Conservation (phyloP, 257 asterid species). For the Orobanche coerulescens region DNA sequence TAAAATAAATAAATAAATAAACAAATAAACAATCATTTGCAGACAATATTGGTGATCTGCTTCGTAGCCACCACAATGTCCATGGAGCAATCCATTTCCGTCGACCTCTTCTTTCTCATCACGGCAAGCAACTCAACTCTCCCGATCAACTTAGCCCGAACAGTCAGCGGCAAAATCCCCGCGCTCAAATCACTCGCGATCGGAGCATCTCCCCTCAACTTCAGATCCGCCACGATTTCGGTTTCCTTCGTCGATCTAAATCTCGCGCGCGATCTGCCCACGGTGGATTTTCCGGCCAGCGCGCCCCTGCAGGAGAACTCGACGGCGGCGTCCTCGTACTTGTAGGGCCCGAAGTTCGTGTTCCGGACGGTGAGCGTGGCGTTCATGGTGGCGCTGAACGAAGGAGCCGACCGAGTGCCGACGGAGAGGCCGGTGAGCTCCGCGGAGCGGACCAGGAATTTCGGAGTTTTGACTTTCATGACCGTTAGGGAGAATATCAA, state of each 20-base stretch:
- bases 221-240: constrained; percentile 3
- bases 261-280: constrained; percentile 11
- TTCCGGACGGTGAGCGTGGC: constrained; percentile 13
- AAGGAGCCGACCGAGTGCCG: neutral
- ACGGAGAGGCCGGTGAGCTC: neutral
- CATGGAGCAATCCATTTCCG: constrained; percentile 32
- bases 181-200: constrained; percentile 17
- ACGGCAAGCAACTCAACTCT: constrained; percentile 27
- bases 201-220: neutral
- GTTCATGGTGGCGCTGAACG: constrained; percentile 11
- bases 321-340: constrained; percentile 15
- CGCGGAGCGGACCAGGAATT: constrained; percentile 13
- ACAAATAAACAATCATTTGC: neutral
- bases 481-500: constrained; percentile 1
- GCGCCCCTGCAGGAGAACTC: constrained; percentile 15
- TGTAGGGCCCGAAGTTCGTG: constrained; percentile 17
- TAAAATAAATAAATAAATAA: too few relatives aligned
- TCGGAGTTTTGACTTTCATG: constrained; percentile 10
- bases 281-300: constrained; percentile 4
- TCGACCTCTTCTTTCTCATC: constrained; percentile 28
- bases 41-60: neutral
- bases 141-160: constrained; percentile 31
- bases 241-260: constrained; percentile 10
- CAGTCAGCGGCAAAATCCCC: constrained; percentile 23
- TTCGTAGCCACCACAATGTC: constrained; percentile 15